These are phyloP conservation scores for Penicillium argentinense DNA, from an alignment of 495 filamentous ascomycete species.

Conservation along the genomic window DNA sequence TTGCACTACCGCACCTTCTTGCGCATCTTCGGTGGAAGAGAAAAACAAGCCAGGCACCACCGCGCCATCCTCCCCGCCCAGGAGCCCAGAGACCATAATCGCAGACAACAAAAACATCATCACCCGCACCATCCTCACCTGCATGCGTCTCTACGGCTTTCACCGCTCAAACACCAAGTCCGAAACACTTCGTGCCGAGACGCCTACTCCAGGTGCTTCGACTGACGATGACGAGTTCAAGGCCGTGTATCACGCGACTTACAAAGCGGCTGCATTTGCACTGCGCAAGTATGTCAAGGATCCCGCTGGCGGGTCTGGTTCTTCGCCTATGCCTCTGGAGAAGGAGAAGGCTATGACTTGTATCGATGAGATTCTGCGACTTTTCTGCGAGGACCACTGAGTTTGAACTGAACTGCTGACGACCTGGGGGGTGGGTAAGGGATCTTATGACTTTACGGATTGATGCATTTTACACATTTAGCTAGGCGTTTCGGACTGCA, in stretches of 20 bases:
- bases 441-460: constrained; percentile 21
- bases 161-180: constrained; percentile 44
- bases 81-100: constrained; percentile 37
- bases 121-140: constrained; percentile 55
- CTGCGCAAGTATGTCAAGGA: constrained; percentile 51
- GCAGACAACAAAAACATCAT: constrained; percentile 44
- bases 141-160: constrained; percentile 64
- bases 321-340: constrained; percentile 29
- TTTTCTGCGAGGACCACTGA: constrained; percentile 48
- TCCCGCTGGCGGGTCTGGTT: neutral
- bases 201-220: constrained; percentile 15
- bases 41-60: constrained; percentile 4
- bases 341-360: constrained; percentile 47
- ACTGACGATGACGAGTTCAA: constrained; percentile 63
- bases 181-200: constrained; percentile 21
- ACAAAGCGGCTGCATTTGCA: constrained; percentile 59
- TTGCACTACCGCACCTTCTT: too few species aligned
- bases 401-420: neutral
- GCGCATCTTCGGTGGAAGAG: constrained; percentile 15
- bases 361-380: constrained; percentile 44
- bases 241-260: constrained; percentile 64
- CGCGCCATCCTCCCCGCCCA: constrained; percentile 20
- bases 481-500: constrained; percentile 2
- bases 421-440: too few species aligned
- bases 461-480: constrained; percentile 12